Conservation (phyloP, 2,329 filamentous ascomycete species). For the Fusarium ramigenum region DNA sequence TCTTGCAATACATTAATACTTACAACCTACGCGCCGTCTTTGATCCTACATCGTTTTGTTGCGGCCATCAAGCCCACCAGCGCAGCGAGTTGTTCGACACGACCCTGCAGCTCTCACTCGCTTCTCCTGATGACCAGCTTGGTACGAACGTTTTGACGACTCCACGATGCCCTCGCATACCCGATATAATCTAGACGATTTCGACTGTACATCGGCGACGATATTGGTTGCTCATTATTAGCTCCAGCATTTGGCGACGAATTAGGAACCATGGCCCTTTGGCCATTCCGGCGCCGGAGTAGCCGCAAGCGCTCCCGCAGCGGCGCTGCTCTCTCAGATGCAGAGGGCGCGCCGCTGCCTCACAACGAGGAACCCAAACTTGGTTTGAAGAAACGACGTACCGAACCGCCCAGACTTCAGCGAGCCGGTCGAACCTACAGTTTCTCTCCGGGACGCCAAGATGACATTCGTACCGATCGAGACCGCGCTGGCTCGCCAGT, state of each 20-base stretch:
- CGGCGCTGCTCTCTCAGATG: slow-evolving; percentile 63
- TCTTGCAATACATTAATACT: slow-evolving; percentile 1
- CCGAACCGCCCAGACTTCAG: slow-evolving; percentile 58
- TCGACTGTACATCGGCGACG: slow-evolving; percentile 37
- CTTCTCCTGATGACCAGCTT: slow-evolving; percentile 38
- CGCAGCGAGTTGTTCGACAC: slow-evolving; percentile 40
- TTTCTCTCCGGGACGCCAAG: slow-evolving; percentile 69
- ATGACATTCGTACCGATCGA: slow-evolving; percentile 58
- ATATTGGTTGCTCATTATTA: slow-evolving; percentile 37
- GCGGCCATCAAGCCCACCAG: slow-evolving; percentile 29
- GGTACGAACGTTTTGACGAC: slow-evolving; percentile 38
- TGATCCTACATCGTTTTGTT: slow-evolving; percentile 22
- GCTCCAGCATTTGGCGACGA: slow-evolving; percentile 32
- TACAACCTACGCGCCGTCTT: slow-evolving; percentile 21
- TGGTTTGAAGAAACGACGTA: slow-evolving; percentile 54
- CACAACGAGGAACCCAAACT: slow-evolving; percentile 47
- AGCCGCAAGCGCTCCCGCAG: slow-evolving; percentile 68
- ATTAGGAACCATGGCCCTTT: slow-evolving; percentile 72
- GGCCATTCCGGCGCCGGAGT: slow-evolving; percentile 82
- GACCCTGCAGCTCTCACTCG: slow-evolving; percentile 32
- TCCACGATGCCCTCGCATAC: slow-evolving; percentile 45
- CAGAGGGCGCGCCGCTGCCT: slow-evolving; percentile 55
- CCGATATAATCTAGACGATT: slow-evolving; percentile 38
- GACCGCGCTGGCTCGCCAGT: slow-evolving; percentile 29
- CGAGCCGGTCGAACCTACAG: slow-evolving; percentile 64